phyloP scores from a whole-genome alignment of 2,329 filamentous ascomycete species.

The Neoscytalidium dimidiatum region DNA sequence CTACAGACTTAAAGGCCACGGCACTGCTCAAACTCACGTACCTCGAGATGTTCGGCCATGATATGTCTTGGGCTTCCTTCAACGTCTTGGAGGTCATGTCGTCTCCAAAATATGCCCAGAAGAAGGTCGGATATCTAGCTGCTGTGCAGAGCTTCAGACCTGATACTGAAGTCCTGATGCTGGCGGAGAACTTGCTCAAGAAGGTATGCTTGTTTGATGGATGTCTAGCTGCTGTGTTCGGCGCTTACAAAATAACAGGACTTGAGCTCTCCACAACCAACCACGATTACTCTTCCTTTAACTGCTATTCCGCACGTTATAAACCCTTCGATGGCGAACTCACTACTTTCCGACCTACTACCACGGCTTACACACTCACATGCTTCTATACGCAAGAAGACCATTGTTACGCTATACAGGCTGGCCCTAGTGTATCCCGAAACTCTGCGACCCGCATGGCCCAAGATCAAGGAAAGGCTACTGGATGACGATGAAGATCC shows the following conservation, averaged over 20 bases:
- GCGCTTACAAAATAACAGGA: conserved; percentile 54
- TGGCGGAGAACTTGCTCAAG: conserved; percentile 94
- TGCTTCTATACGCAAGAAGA: conserved; percentile 88
- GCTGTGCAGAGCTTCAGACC: conserved; percentile 95
- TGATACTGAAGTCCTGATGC: conserved; percentile 95
- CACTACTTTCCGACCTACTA: conserved; percentile 81
- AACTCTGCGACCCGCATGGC: conserved; percentile 88
- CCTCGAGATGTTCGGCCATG: conserved; percentile 97
- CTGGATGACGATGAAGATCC: conserved; percentile 88
- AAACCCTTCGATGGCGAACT: conserved; percentile 87
- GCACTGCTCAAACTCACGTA: conserved; percentile 95
- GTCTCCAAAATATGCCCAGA: conserved; percentile 89
- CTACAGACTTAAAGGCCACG: conserved; percentile 86
- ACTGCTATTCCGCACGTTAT: conserved; percentile 92
- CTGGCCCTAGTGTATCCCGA: conserved; percentile 96
- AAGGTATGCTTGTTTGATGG: conserved; percentile 61
- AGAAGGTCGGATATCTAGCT: conserved; percentile 90
- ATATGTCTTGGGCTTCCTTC: conserved; percentile 99
- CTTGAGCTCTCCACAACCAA: conserved; percentile 69
- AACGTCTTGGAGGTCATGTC: conserved; percentile 99
- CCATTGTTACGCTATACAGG: conserved; percentile 89
- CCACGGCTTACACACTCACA: conserved; percentile 85
- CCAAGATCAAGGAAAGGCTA: conserved; percentile 92
- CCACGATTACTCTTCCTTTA: conserved; percentile 82
- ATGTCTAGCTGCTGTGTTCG: neutral